Percentiles rank a stretch among this genome's conserved stretches.
Conservation (phyloP, 768 basidiomycete genomes). For the Myochromella boudieri region DNA sequence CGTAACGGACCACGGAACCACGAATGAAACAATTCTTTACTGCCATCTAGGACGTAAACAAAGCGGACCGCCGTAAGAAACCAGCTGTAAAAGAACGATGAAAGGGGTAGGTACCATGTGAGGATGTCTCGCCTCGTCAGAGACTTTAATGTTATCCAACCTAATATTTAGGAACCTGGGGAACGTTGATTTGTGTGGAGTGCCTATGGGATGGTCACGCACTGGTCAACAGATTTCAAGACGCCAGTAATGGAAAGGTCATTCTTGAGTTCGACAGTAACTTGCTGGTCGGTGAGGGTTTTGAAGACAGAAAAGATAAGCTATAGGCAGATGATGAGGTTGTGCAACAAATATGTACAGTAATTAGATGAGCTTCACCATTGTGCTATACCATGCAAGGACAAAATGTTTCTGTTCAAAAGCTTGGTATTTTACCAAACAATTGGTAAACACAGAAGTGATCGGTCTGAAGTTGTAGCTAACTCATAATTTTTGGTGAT, state of each 20-base stretch:
- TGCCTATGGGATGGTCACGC: constrained; percentile 21
- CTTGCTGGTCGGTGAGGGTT: constrained; percentile 95
- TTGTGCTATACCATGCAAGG: background rate
- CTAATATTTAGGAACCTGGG: constrained; percentile 92
- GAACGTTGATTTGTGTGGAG: background rate
- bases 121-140: constrained; percentile 91
- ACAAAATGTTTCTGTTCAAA: background rate
- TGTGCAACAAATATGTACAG: background rate
- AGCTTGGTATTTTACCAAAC: background rate
- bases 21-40: constrained; percentile 99
- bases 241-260: constrained; percentile 95
- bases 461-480: background rate
- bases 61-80: no score
- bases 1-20: constrained; percentile 97
- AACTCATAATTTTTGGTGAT: background rate
- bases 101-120: constrained; percentile 93
- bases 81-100: no score
- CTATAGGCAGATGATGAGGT: constrained; percentile 34
- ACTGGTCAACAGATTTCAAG: constrained; percentile 98
- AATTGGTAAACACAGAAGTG: background rate
- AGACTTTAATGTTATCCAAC: constrained; percentile 88
- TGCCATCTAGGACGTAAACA: constrained; percentile 67
- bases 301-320: constrained; percentile 99
- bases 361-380: background rate
- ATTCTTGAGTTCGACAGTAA: constrained; percentile 98